phyloP scores from a whole-genome alignment of 768 basidiomycete genomes.

The Leccinum subgranulosum region DNA sequence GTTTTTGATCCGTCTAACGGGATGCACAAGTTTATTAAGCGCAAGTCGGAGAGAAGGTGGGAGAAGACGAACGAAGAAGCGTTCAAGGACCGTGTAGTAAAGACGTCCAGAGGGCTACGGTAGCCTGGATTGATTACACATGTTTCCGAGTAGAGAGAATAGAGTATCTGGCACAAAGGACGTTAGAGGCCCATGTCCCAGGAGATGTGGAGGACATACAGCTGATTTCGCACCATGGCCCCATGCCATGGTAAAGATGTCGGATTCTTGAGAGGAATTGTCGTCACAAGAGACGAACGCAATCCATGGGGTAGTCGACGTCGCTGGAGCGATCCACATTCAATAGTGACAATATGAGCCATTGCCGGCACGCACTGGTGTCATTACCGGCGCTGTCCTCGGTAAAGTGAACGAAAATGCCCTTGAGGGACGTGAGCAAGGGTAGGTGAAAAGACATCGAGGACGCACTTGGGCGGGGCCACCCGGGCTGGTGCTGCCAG shows the following conservation, averaged over 20 bases:
- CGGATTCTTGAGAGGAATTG: constrained; percentile 51
- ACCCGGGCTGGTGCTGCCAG: constrained; percentile 30
- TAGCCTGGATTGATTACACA: constrained; percentile 79
- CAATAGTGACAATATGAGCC: constrained; percentile 9
- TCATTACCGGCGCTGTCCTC: constrained; percentile 51
- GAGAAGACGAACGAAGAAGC: constrained; percentile 48
- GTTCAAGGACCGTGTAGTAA: constrained; percentile 62
- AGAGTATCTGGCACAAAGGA: constrained; percentile 55
- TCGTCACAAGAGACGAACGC: constrained; percentile 82
- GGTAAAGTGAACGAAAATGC: constrained; percentile 80
- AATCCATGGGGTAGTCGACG: constrained; percentile 75
- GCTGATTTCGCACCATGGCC: constrained; percentile 80
- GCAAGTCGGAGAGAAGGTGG: neutral
- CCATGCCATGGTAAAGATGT: constrained; percentile 80
- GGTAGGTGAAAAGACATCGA: neutral
- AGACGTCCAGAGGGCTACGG: constrained; percentile 69
- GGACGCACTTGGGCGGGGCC: constrained; percentile 55
- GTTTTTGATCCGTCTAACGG: constrained; percentile 46
- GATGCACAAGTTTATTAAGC: neutral
- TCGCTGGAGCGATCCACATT: constrained; percentile 38
- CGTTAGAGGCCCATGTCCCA: neutral
- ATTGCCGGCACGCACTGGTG: constrained; percentile 48
- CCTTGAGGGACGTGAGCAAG: constrained; percentile 39
- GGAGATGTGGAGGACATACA: constrained; percentile 39
- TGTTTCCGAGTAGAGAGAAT: constrained; percentile 66